Percentiles rank a stretch among this genome's conserved stretches.
phyloP scores from a whole-genome alignment of 2,329 filamentous ascomycete species.

The Trichoderma atroviride region DNA sequence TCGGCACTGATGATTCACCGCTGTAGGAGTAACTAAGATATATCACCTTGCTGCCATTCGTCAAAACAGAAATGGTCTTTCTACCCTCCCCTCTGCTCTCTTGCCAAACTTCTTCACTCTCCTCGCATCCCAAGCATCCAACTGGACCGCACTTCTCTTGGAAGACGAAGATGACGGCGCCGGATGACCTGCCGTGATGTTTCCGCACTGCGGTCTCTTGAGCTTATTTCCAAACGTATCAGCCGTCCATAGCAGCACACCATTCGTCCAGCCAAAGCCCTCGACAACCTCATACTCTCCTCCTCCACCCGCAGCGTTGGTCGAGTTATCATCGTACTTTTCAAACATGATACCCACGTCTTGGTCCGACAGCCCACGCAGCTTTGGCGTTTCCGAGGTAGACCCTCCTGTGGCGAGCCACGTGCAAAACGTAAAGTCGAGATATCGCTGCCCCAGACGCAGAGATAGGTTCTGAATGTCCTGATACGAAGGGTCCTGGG shows the following conservation, averaged over 20 bases:
- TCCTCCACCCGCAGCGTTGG: conserved; percentile 63
- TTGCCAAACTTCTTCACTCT: conserved; percentile 53
- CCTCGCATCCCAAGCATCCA: conserved; percentile 49
- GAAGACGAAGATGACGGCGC: conserved; percentile 34
- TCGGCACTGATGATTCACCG: neutral
- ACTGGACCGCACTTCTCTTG: conserved; percentile 49
- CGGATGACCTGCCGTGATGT: conserved; percentile 48
- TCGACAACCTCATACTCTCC: conserved; percentile 72
- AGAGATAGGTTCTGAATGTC: conserved; percentile 60
- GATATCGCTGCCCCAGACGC: conserved; percentile 63
- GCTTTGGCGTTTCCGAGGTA: conserved; percentile 54
- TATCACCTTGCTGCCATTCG: neutral
- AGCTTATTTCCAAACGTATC: conserved; percentile 63
- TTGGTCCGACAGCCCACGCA: conserved; percentile 48
- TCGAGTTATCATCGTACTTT: conserved; percentile 65
- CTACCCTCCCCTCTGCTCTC: conserved; percentile 1
- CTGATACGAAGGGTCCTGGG: conserved; percentile 56
- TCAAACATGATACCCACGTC: conserved; percentile 67
- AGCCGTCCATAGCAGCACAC: conserved; percentile 66
- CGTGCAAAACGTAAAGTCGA: conserved; percentile 70
- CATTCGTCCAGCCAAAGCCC: conserved; percentile 72
- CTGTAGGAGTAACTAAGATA: neutral
- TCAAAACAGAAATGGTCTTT: neutral
- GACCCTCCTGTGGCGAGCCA: conserved; percentile 69
- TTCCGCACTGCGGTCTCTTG: conserved; percentile 57